Base-by-base conservation (phyloP, 345 rosid genomes). In the Salix suchowensis region DNA sequence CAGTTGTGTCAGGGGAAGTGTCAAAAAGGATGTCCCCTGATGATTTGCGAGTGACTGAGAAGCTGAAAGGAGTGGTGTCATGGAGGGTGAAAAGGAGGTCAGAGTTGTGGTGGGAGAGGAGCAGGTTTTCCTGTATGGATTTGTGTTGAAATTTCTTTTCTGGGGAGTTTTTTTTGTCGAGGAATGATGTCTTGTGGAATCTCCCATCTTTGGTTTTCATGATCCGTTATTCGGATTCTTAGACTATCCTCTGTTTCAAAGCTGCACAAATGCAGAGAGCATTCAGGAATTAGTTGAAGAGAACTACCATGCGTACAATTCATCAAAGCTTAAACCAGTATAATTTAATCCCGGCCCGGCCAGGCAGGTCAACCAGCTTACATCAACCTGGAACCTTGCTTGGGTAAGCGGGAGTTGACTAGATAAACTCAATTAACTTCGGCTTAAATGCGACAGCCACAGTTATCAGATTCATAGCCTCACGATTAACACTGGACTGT, bases 11-110 rank as follows among this genome's bases (percentile, higher is more conserved):
- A 5, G 92, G 85, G 7, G 88, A 77, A 0, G 91, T 32, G 71
- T 88, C 86, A 82, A 91, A 93, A 65, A 93, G 89, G 77, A 82
- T 14, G 15, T 93, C 96, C 16, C 91, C 93, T 21, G 89, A 78
- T 78, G 96, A 91, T 4, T 80, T 78, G 19, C 97, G 86, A 21
- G 80, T 46, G 19, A 91, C 87, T 24, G 91, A 48, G 86, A 88
- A 93, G 64, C 91, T 87, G 28, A 93, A 91, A 0, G 94, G 91
- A 2, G 85, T 80, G 60, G 90, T 79, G 86, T 81, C 85, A 74
- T 84, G 84, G 82, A 91, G 87, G 39, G 74, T 81, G 83, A 93
- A 88, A 73, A 82, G 65, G 24, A 91, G 89, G 82, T 88, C 91
- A 18, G 92, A 89, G 14, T 80, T 64, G 8, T 84, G 83, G 79